Base-by-base conservation (phyloP, 345 rosid species). In the Litchi chinensis region DNA sequence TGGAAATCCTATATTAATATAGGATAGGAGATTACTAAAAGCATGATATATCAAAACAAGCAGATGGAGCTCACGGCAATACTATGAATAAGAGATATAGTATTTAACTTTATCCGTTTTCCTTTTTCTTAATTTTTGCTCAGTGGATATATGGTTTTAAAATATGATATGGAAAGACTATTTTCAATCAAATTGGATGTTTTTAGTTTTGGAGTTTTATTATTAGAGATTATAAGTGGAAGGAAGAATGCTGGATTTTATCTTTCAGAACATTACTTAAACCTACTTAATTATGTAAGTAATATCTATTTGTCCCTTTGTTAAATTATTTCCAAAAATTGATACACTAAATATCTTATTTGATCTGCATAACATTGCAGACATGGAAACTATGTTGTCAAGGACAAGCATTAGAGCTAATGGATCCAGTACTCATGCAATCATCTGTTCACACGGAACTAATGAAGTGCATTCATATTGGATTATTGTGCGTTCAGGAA, bases 131-230 rank as follows among this genome's bases (percentile, higher is more conserved):
- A 5, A 22, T 24, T 16, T 40, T 5, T 0, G 5, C 56, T 65
- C 32, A 86, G 85, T 13, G 88, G 81, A 21, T 86, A 78, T 44
- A 88, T 88, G 89, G 79, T 87, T 0, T 86, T 85, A 0, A 84
- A 88, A 59, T 88, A 88, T 64, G 82, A 84, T 0, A 77, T 67
- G 71, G 64, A 76, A 41, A 87, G 90, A 28, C 54, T 69, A 16
- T 81, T 85, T 65, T 88, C 88, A 0, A 18, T 86, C 18, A 88
- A 88, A 73, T 80, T 83, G 0, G 86, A 89, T 73, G 83, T 86
- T 64, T 89, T 84, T 74, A 89, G 90, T 71, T 89, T 81, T 5
- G 87, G 90, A 39, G 84, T 89, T 9, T 73, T 89, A 9, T 50
- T 89, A 6, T 52, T 87, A 6, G 86, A 89, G 68, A 80, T 89